These are phyloP conservation scores for Pseudozyma hubeiensis DNA, from an alignment of 1,284 basidiomycete species.

Conservation along the genomic window DNA sequence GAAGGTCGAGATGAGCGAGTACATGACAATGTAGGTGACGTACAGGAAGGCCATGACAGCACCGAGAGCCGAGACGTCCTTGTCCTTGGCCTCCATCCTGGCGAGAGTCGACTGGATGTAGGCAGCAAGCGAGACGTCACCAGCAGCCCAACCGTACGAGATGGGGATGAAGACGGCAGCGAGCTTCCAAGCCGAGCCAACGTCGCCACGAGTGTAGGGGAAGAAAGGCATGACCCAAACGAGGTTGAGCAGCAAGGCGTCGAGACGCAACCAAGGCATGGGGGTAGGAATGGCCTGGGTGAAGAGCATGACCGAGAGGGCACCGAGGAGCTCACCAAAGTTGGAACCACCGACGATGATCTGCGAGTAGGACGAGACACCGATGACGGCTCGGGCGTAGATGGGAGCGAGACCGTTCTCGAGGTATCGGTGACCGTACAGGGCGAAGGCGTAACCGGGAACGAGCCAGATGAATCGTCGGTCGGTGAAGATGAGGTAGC, in stretches of 20 bases:
- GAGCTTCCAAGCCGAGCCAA: slow-evolving; percentile 61
- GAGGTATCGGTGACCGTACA: slow-evolving; percentile 70
- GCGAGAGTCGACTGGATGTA: slow-evolving; percentile 69
- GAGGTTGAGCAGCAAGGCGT: slow-evolving; percentile 67
- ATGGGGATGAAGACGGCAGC: slow-evolving; percentile 66
- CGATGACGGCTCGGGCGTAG: slow-evolving; percentile 66
- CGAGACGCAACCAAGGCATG: slow-evolving; percentile 67
- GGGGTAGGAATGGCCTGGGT: slow-evolving; percentile 66
- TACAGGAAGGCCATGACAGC: slow-evolving; percentile 69
- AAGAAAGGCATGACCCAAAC: slow-evolving; percentile 69
- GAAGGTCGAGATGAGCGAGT: slow-evolving; percentile 68
- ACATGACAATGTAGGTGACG: slow-evolving; percentile 59
- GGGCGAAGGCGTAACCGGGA: slow-evolving; percentile 66
- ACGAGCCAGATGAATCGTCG: slow-evolving; percentile 69
- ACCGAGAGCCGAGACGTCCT: slow-evolving; percentile 68
- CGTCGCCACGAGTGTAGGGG: slow-evolving; percentile 44
- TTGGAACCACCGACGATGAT: slow-evolving; percentile 58
- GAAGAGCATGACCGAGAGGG: slow-evolving; percentile 65
- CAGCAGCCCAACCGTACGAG: slow-evolving; percentile 70
- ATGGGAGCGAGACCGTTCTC: slow-evolving; percentile 69
- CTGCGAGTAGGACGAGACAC: slow-evolving; percentile 68
- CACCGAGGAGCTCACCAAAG: slow-evolving; percentile 68
- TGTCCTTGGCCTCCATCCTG: slow-evolving; percentile 63
- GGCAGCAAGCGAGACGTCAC: slow-evolving; percentile 69
- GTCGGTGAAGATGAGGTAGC: slow-evolving; percentile 60